Evolutionary conservation across 2,329 filamentous ascomycete genomes (phyloP).

Genomic region (Aurifilum marmelostoma): DNA sequence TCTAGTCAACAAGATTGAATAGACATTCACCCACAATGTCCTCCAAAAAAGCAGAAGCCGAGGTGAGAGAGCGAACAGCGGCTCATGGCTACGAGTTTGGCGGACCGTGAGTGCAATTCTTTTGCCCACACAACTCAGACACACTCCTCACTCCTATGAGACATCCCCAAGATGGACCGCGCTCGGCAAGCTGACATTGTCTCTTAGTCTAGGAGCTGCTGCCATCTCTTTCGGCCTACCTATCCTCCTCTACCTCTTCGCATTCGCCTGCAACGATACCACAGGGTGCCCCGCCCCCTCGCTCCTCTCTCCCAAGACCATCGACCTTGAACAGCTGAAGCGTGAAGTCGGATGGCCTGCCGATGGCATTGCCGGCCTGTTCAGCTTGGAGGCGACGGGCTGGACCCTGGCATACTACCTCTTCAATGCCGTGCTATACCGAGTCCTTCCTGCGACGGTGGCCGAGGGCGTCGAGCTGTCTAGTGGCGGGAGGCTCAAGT

Average conservation of each 20-base stretch:
- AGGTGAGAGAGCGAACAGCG: constrained; percentile 30
- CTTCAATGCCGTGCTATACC: constrained; percentile 74
- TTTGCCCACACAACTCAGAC: no score
- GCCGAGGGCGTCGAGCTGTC: constrained; percentile 71
- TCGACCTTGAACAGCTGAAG: constrained; percentile 75
- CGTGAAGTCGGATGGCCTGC: constrained; percentile 79
- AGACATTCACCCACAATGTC: constrained; percentile 19
- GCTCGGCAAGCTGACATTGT: not conserved
- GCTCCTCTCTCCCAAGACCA: constrained; percentile 70
- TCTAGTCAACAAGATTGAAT: not conserved
- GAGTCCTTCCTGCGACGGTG: constrained; percentile 74
- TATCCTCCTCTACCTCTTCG: constrained; percentile 74
- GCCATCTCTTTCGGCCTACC: constrained; percentile 81
- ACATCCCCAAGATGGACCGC: not conserved
- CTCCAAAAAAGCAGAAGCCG: constrained; percentile 21
- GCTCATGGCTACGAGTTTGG: constrained; percentile 55
- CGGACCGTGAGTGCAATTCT: constrained; percentile 48
- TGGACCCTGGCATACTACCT: constrained; percentile 78
- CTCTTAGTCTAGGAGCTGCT: constrained; percentile 70
- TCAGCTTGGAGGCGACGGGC: constrained; percentile 69
- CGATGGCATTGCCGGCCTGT: constrained; percentile 70
- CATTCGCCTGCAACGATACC: constrained; percentile 89
- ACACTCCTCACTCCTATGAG: no score
- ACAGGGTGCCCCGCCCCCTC: constrained; percentile 88
- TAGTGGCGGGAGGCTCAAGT: constrained; percentile 75